These are phyloP conservation scores for Cyberlindnera petersonii DNA, from an alignment of 805 yeast species.

Conservation along the genomic window DNA sequence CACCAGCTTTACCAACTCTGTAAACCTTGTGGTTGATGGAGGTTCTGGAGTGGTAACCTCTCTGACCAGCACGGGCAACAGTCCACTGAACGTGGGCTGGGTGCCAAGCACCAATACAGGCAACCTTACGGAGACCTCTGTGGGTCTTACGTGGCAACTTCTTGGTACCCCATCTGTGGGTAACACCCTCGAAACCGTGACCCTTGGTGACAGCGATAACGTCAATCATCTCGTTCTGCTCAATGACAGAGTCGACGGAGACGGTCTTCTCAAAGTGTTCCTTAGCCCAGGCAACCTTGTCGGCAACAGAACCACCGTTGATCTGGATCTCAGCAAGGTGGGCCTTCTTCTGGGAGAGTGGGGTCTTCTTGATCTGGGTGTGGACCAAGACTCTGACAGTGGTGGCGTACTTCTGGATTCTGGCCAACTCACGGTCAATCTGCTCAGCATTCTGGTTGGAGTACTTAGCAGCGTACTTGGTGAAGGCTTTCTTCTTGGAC, in stretches of 20 bases:
- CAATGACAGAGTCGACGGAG: slow-evolving; percentile 91
- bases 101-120: slow-evolving; percentile 99
- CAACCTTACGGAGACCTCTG: slow-evolving; percentile 99
- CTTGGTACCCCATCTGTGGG: slow-evolving; percentile 99
- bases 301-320: slow-evolving; percentile 98
- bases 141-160: slow-evolving; percentile 99
- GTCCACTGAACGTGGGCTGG: slow-evolving; percentile 99
- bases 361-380: slow-evolving; percentile 99
- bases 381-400: slow-evolving; percentile 99
- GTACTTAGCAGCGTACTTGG: slow-evolving; percentile 99
- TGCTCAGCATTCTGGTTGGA: slow-evolving; percentile 83
- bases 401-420: slow-evolving; percentile 96
- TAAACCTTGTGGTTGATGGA: slow-evolving; percentile 99
- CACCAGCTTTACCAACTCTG: slow-evolving; percentile 97
- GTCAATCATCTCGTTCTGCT: slow-evolving; percentile 98
- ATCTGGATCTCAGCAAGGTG: slow-evolving; percentile 99
- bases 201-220: slow-evolving; percentile 99
- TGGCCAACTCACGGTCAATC: slow-evolving; percentile 93
- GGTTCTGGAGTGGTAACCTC: slow-evolving; percentile 99
- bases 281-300: slow-evolving; percentile 97
- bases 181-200: slow-evolving; percentile 99
- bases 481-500: slow-evolving; percentile 99
- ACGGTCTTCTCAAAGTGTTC: slow-evolving; percentile 99
- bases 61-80: slow-evolving; percentile 99
- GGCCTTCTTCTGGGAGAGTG: slow-evolving; percentile 98